Conservation (phyloP, 2,329 filamentous ascomycete genomes). For the Saccharata proteae region DNA sequence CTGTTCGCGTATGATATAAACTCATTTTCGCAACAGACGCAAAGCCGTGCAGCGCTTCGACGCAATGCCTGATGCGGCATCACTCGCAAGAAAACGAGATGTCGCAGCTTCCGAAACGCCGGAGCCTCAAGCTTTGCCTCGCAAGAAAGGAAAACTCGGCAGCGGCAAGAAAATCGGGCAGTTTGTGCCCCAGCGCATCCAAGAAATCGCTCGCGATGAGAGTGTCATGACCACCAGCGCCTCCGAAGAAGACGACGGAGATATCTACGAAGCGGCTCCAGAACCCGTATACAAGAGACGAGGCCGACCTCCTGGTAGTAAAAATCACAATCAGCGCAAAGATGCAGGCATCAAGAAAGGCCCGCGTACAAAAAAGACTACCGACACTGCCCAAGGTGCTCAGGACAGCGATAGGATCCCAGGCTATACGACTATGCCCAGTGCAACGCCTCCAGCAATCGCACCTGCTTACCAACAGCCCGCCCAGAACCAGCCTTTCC, state of each 20-base stretch:
- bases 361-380: constrained; percentile 24
- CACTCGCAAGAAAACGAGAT: constrained; percentile 6
- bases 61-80: constrained; percentile 14
- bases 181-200: constrained; percentile 30
- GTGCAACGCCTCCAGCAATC: not conserved
- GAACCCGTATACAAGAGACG: constrained; percentile 15
- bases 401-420: constrained; percentile 8
- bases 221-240: constrained; percentile 22
- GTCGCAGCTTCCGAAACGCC: constrained; percentile 20
- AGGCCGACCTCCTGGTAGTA: constrained; percentile 31
- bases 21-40: no score
- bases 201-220: constrained; percentile 31
- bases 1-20: no score
- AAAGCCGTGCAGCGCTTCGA: constrained; percentile 23
- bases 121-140: constrained; percentile 20
- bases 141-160: constrained; percentile 16
- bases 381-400: constrained; percentile 11
- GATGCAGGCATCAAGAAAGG: constrained; percentile 39
- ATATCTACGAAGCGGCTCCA: constrained; percentile 5
- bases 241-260: constrained; percentile 7
- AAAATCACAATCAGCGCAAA: constrained; percentile 32
- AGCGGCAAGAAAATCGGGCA: constrained; percentile 9
- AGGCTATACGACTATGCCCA: constrained; percentile 25
- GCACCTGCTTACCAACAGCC: constrained; percentile 4
- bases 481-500: constrained; percentile 7